Conservation (phyloP, 345 rosid species). For the Eucalyptus sideroxylon region DNA sequence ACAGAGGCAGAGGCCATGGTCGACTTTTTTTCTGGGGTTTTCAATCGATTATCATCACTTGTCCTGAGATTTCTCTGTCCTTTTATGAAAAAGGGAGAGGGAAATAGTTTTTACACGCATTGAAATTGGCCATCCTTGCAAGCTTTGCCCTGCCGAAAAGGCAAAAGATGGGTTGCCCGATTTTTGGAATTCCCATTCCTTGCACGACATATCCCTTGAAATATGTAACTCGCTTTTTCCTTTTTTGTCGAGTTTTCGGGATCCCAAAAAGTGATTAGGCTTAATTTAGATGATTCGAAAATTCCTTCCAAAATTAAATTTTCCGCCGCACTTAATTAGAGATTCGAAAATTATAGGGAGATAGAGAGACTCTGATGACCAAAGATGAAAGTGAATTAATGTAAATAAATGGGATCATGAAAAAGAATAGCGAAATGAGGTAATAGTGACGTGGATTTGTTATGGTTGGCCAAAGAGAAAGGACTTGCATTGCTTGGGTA, state of each 20-base stretch:
- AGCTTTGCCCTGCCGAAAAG: background rate
- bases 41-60: background rate
- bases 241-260: background rate
- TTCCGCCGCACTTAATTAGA: background rate
- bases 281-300: background rate
- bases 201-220: background rate
- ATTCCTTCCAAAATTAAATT: background rate
- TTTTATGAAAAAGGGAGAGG: background rate
- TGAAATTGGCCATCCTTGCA: background rate
- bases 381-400: background rate
- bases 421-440: background rate
- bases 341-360: background rate
- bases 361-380: background rate
- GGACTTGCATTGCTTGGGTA: background rate
- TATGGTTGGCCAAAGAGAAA: background rate
- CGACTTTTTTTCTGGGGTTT: background rate
- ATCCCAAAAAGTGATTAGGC: background rate
- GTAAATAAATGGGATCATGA: accelerated
- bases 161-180: background rate
- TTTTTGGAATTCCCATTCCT: background rate
- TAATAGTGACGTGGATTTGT: background rate
- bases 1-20: background rate
- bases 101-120: background rate
- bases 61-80: background rate
- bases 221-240: background rate